phyloP scores from a whole-genome alignment of 306 rosid species.

The Corylus avellana region DNA sequence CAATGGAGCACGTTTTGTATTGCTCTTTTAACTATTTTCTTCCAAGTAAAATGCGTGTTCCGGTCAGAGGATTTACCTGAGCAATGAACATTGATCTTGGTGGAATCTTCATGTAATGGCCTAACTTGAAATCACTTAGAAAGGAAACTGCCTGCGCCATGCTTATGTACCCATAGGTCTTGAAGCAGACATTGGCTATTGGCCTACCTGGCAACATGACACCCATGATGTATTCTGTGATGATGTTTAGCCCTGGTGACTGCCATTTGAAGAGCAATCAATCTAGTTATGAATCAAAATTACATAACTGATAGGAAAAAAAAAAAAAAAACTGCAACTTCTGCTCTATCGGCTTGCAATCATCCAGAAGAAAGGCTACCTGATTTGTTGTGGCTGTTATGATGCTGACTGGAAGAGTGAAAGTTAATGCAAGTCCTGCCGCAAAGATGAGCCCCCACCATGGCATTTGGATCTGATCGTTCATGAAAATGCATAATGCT shows the following conservation, averaged over 20 bases:
- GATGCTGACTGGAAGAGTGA: slow-evolving; percentile 45
- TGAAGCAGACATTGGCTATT: slow-evolving; percentile 88
- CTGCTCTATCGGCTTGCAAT: background rate
- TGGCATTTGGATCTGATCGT: slow-evolving; percentile 60
- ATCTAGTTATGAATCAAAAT: background rate
- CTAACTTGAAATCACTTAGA: slow-evolving; percentile 81
- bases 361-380: slow-evolving; percentile 7
- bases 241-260: slow-evolving; percentile 74
- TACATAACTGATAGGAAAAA: no score
- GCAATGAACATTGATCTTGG: slow-evolving; percentile 82
- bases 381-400: slow-evolving; percentile 50
- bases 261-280: slow-evolving; percentile 12
- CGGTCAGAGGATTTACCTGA: slow-evolving; percentile 45
- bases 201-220: slow-evolving; percentile 71
- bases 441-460: slow-evolving; percentile 81
- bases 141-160: slow-evolving; percentile 84
- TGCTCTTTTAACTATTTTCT: background rate
- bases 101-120: slow-evolving; percentile 92
- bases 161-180: slow-evolving; percentile 78
- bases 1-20: no score
- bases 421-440: slow-evolving; percentile 33
- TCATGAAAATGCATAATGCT: slow-evolving; percentile 40
- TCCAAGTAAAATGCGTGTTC: background rate
- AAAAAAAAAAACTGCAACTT: background rate
- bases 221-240: slow-evolving; percentile 80